A percentile compares a stretch with the other conserved stretches of the same genome.
These are phyloP conservation scores for Cnidoscolus chayamansa DNA, from an alignment of 441 rosid genomes.

Conservation along the genomic window DNA sequence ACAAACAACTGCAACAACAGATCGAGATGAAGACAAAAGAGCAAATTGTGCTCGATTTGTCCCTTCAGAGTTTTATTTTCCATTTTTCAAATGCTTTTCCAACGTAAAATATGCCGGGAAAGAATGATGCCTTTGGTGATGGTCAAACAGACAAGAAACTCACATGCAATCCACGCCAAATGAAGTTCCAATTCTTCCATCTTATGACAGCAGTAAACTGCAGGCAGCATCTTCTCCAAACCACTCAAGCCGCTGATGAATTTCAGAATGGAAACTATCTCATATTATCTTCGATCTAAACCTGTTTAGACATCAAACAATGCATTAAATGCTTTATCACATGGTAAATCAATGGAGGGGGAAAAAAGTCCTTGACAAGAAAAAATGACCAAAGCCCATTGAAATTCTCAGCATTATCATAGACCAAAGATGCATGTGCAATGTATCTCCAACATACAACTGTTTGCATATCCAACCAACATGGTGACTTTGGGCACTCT, in stretches of 20 bases:
- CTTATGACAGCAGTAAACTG: slow-evolving; percentile 23
- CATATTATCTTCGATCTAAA: slow-evolving; percentile 32
- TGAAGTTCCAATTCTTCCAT: slow-evolving; percentile 21
- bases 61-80: slow-evolving; percentile 11
- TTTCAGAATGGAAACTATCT: slow-evolving; percentile 2
- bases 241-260: slow-evolving; percentile 17
- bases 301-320: slow-evolving; percentile 20
- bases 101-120: slow-evolving; percentile 17
- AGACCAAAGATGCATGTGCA: neutral
- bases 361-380: neutral
- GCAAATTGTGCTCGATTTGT: slow-evolving; percentile 27
- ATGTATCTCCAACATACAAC: neutral
- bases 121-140: slow-evolving; percentile 23
- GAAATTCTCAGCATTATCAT: neutral
- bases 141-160: slow-evolving; percentile 25
- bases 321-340: neutral
- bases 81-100: slow-evolving; percentile 1
- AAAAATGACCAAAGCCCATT: slow-evolving; percentile 1
- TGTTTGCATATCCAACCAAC: neutral
- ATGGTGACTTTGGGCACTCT: neutral
- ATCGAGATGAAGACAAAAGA: slow-evolving; percentile 15
- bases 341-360: neutral
- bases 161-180: slow-evolving; percentile 24
- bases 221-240: slow-evolving; percentile 17
- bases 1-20: slow-evolving; percentile 19